These are phyloP conservation scores for Tylopilus plumbeoviolaceoides DNA, from an alignment of 768 basidiomycete genomes.

Conservation along the genomic window DNA sequence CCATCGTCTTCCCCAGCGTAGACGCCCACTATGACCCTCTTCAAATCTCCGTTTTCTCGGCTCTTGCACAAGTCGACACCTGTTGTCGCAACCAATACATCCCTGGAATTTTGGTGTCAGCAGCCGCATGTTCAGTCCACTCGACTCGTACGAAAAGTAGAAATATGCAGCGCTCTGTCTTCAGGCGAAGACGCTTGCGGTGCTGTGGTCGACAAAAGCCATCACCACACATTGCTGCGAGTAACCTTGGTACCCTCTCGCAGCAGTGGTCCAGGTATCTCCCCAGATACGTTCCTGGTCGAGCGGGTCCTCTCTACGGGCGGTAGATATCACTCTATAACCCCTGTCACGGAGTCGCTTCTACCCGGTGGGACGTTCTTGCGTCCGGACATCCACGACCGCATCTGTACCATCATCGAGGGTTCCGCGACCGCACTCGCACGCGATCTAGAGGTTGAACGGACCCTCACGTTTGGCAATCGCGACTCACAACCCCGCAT, in stretches of 20 bases:
- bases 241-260: background rate
- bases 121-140: background rate
- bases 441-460: constrained; percentile 7
- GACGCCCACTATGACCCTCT: background rate
- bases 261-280: no score
- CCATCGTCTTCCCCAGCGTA: no score
- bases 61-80: constrained; percentile 2
- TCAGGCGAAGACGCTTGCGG: background rate
- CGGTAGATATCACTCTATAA: constrained; percentile 6
- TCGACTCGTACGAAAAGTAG: constrained; percentile 9
- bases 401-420: background rate
- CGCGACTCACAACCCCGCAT: background rate
- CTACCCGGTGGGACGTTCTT: background rate
- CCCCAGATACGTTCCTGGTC: constrained; percentile 2
- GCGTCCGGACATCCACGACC: constrained; percentile 13
- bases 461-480: constrained; percentile 1
- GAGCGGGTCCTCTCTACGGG: constrained; percentile 17
- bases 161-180: constrained; percentile 9
- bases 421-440: background rate
- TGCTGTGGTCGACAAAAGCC: background rate
- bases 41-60: constrained; percentile 2
- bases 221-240: constrained; percentile 11
- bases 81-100: background rate
- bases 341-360: background rate
- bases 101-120: constrained; percentile 2